Conservation (phyloP, 345 rosid genomes). For the Citrus reticulata region DNA sequence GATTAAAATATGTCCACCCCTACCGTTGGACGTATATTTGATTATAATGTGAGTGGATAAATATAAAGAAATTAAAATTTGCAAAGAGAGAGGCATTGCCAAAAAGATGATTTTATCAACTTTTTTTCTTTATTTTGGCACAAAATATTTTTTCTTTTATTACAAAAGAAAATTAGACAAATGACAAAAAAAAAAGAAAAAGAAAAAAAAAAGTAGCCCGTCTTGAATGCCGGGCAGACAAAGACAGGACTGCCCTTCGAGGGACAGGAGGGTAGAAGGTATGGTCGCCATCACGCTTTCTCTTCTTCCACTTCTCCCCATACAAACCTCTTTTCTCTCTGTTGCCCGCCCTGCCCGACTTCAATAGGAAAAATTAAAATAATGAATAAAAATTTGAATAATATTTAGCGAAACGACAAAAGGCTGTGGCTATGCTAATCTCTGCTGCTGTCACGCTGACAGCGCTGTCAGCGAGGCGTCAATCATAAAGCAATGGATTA, state of each 20-base stretch:
- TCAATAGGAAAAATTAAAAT: too few relatives aligned
- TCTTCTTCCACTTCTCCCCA: not conserved
- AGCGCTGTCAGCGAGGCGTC: slow-evolving; percentile 52
- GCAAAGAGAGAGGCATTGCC: too few relatives aligned
- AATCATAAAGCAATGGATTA: slow-evolving; percentile 70
- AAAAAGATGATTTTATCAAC: too few relatives aligned
- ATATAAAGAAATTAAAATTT: too few relatives aligned
- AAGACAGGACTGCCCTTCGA: slow-evolving; percentile 39
- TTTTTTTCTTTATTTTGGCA: too few relatives aligned
- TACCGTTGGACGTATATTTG: too few relatives aligned
- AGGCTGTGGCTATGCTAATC: slow-evolving; percentile 11
- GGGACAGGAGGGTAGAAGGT: slow-evolving; percentile 20
- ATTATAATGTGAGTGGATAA: too few relatives aligned
- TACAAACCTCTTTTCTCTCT: not conserved
- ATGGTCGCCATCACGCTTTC: slow-evolving; percentile 39
- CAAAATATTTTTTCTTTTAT: too few relatives aligned
- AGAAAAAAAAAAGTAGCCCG: slow-evolving; percentile 9
- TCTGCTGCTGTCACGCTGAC: slow-evolving; percentile 32
- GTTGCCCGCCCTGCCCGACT: not conserved
- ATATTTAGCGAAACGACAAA: slow-evolving; percentile 31
- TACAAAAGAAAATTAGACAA: not conserved
- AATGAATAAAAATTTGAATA: too few relatives aligned
- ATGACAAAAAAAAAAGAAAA: not conserved
- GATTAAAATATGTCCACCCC: too few relatives aligned
- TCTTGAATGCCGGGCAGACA: slow-evolving; percentile 42